Evolutionary conservation across 257 asterid species (phyloP).

Genomic region (Petunia axillaris): DNA sequence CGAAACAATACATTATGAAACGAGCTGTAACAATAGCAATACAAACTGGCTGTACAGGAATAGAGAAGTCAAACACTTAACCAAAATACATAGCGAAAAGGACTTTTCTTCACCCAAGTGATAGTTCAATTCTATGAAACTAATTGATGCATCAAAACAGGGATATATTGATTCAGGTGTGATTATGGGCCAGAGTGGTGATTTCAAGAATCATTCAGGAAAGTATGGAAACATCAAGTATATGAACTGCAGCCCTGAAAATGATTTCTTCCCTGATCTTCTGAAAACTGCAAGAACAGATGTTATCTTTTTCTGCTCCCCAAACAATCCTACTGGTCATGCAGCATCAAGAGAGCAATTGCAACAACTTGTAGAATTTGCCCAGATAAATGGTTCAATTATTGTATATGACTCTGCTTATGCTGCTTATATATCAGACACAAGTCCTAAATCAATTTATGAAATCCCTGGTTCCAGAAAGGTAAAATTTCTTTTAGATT

Average conservation of each 20-base stretch:
- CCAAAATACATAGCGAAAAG: too few relatives aligned
- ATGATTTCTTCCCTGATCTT: slow-evolving; percentile 75
- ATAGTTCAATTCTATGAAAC: neutral
- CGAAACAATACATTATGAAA: too few relatives aligned
- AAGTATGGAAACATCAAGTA: slow-evolving; percentile 63
- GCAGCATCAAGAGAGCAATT: slow-evolving; percentile 71
- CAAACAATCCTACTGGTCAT: slow-evolving; percentile 90
- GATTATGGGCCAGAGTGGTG: slow-evolving; percentile 79
- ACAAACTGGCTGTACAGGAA: too few relatives aligned
- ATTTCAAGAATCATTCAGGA: slow-evolving; percentile 53
- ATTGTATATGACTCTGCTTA: slow-evolving; percentile 84
- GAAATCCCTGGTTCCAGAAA: slow-evolving; percentile 78
- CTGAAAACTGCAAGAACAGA: slow-evolving; percentile 63
- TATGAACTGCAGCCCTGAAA: slow-evolving; percentile 70
- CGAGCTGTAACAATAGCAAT: too few relatives aligned
- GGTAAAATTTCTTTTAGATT: slow-evolving; percentile 35
- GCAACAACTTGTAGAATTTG: slow-evolving; percentile 62
- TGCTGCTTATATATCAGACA: slow-evolving; percentile 63
- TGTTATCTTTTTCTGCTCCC: slow-evolving; percentile 82
- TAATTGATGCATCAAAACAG: slow-evolving; percentile 38
- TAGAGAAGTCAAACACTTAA: too few relatives aligned
- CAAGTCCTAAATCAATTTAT: slow-evolving; percentile 76
- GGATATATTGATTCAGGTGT: slow-evolving; percentile 86
- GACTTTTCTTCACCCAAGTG: too few relatives aligned
- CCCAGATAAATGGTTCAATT: slow-evolving; percentile 72